A percentile compares a stretch with the other conserved stretches of the same genome.
Conservation (phyloP, 2,329 filamentous ascomycete species). For the Sporothrix euskadiensis region DNA sequence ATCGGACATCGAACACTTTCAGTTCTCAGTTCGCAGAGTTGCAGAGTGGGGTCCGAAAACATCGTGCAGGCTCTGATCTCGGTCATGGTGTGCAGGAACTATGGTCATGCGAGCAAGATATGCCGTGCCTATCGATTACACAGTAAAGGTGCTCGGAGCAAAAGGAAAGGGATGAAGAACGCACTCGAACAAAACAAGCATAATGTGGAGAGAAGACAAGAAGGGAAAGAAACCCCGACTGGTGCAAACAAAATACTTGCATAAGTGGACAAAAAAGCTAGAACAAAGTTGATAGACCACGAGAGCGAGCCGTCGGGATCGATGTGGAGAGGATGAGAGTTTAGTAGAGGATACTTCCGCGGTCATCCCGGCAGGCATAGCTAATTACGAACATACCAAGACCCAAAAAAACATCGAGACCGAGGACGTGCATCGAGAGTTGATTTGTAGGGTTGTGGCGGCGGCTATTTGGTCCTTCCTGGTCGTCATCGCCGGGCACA, state of each 20-base stretch:
- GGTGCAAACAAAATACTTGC: not conserved
- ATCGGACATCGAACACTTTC: not conserved
- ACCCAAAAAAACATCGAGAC: not conserved
- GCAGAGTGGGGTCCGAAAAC: not conserved
- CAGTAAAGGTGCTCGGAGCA: not conserved
- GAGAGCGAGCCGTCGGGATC: not conserved
- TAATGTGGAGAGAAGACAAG: not conserved
- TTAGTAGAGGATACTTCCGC: not conserved
- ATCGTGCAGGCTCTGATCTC: not conserved
- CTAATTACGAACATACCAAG: not conserved
- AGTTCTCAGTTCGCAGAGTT: not conserved
- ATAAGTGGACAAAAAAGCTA: not conserved
- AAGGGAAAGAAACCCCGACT: not conserved
- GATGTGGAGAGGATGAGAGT: not conserved
- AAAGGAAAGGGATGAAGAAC: not conserved
- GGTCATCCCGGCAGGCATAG: not conserved
- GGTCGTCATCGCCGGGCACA: not conserved
- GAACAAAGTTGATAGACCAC: not conserved
- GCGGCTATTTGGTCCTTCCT: not conserved
- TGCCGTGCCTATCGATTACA: not conserved
- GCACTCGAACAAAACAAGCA: not conserved
- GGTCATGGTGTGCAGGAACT: slow-evolving; percentile 8
- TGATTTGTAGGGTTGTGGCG: not conserved
- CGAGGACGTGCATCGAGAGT: not conserved
- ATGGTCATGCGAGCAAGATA: slow-evolving; percentile 15